Conservation (phyloP, 768 basidiomycete genomes). For the Holtermanniella nyarrowii region DNA sequence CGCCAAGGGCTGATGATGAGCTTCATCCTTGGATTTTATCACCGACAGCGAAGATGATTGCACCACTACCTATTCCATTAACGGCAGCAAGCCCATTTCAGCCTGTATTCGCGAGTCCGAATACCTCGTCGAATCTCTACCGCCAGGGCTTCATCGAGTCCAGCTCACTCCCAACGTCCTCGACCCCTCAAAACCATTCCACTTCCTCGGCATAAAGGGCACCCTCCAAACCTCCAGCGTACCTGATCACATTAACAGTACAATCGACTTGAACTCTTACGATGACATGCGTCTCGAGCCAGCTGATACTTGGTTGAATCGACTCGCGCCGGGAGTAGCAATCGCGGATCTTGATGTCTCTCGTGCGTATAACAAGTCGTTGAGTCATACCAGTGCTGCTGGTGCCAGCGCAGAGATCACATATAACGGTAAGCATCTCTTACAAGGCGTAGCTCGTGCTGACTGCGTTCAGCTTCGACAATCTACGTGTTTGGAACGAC, state of each 20-base stretch:
- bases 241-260: not conserved
- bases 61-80: constrained; percentile 5
- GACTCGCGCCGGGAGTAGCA: too few species aligned
- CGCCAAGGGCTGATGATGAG: not conserved
- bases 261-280: not conserved
- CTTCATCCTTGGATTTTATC: not conserved
- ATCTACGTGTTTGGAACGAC: not conserved
- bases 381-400: not conserved
- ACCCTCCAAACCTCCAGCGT: not conserved
- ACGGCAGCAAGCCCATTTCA: constrained; percentile 5
- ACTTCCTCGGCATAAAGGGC: constrained; percentile 10
- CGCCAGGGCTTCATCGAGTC: constrained; percentile 6
- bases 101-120: constrained; percentile 1
- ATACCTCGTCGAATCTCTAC: not conserved
- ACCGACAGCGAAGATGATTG: not conserved
- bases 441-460: not conserved
- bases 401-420: not conserved
- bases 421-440: not conserved
- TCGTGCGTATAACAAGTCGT: not conserved
- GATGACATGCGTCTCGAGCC: not conserved
- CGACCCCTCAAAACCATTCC: not conserved
- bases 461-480: not conserved
- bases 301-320: not conserved
- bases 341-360: not conserved
- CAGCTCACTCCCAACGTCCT: not conserved